phyloP scores from a whole-genome alignment of 2,329 filamentous ascomycete species.

The Diaporthe sp. region DNA sequence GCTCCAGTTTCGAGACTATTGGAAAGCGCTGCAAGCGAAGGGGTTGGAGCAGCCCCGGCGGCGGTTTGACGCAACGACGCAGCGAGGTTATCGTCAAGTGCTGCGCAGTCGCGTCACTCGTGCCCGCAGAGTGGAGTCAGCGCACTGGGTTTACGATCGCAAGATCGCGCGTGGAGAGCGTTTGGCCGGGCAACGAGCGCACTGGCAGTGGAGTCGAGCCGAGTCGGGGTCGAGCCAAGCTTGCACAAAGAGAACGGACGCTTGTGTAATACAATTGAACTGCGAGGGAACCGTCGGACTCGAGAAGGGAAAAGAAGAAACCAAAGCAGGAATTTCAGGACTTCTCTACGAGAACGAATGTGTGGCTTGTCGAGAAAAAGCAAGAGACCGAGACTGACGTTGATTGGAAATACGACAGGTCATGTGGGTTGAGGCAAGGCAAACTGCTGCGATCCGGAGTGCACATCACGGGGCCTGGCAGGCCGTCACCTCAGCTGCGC shows the following conservation, averaged over 20 bases:
- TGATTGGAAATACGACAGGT: constrained; percentile 21
- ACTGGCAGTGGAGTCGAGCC: constrained; percentile 23
- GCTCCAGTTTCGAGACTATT: constrained; percentile 9
- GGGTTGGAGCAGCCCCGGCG: background rate
- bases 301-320: background rate
- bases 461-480: constrained; percentile 24
- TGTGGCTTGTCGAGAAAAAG: background rate
- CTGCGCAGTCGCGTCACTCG: constrained; percentile 22
- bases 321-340: background rate
- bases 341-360: background rate
- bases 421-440: constrained; percentile 21
- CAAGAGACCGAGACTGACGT: background rate
- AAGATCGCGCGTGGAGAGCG: constrained; percentile 21
- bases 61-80: background rate
- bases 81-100: background rate
- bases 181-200: constrained; percentile 25
- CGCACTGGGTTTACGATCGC: constrained; percentile 22
- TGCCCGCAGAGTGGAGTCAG: constrained; percentile 18
- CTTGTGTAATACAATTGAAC: constrained; percentile 6
- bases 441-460: constrained; percentile 15
- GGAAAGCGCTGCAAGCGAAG: background rate
- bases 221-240: background rate
- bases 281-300: background rate
- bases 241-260: background rate
- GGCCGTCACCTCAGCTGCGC: constrained; percentile 18